phyloP scores from a whole-genome alignment of 1,284 basidiomycete species.

The Trichosporon coremiiforme region DNA sequence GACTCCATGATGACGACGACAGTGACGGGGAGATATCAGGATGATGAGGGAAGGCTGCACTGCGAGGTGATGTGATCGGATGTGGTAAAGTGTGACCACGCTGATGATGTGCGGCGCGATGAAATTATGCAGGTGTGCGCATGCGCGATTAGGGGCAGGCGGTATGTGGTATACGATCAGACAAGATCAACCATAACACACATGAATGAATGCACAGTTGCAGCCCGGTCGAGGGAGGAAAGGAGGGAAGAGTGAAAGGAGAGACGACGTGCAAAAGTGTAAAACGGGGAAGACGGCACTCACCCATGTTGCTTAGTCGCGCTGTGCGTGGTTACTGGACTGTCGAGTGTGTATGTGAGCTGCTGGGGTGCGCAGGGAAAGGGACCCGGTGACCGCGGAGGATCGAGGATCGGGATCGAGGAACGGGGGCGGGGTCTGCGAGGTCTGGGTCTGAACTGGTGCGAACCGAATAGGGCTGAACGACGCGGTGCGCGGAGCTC shows the following conservation, averaged over 20 bases:
- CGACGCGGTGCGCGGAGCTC: background rate
- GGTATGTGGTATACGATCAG: background rate
- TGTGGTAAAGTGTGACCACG: background rate
- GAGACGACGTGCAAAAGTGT: background rate
- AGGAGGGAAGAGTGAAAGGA: background rate
- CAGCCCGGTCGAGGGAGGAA: background rate
- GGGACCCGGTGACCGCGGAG: background rate
- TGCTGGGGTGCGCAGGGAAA: background rate
- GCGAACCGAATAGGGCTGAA: background rate
- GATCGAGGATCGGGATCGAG: conserved; percentile 12
- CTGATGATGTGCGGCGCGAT: background rate
- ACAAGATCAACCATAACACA: conserved; percentile 1
- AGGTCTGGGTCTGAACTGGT: background rate
- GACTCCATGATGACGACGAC: conserved; percentile 13
- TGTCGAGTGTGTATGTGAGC: background rate
- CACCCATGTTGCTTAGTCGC: conserved; percentile 9
- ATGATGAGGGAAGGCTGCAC: background rate
- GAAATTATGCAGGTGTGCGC: background rate
- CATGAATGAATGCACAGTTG: background rate
- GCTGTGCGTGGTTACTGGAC: background rate
- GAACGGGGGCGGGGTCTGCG: background rate
- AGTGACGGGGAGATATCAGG: background rate
- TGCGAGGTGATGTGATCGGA: background rate
- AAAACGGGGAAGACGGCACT: background rate
- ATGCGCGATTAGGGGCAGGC: background rate